phyloP scores from a whole-genome alignment of 2,329 filamentous ascomycete species.

The Fusarium brachygibbosum region DNA sequence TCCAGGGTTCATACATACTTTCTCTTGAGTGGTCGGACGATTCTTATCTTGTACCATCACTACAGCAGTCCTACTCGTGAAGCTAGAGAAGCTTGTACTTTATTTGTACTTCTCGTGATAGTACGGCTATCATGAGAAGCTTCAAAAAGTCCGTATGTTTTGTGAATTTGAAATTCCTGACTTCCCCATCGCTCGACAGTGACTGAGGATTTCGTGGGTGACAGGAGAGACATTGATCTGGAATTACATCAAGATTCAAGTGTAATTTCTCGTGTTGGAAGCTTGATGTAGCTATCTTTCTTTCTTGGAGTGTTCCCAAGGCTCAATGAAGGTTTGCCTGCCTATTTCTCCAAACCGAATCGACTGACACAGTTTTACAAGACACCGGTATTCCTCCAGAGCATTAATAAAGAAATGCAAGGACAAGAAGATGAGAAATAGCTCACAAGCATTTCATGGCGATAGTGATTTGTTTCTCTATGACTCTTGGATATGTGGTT shows the following conservation, averaged over 20 bases:
- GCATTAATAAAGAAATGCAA: not conserved
- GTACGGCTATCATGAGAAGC: not conserved
- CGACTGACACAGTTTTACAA: not conserved
- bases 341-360: not conserved
- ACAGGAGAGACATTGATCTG: too few relatives aligned
- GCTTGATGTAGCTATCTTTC: not conserved
- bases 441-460: rapidly evolving
- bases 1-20: not conserved
- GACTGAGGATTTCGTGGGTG: not conserved
- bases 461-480: too few relatives aligned
- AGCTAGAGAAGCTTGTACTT: not conserved
- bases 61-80: not conserved
- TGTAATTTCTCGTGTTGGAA: not conserved
- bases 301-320: not conserved
- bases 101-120: too few relatives aligned
- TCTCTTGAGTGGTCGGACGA: not conserved
- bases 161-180: not conserved
- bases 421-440: not conserved
- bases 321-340: not conserved
- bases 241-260: too few relatives aligned
- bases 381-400: too few relatives aligned
- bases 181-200: not conserved
- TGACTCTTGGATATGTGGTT: not conserved
- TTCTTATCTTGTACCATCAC: not conserved
- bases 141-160: not conserved